Base-by-base conservation (phyloP, 805 yeast species). In the Cyberlindnera maclurae region DNA sequence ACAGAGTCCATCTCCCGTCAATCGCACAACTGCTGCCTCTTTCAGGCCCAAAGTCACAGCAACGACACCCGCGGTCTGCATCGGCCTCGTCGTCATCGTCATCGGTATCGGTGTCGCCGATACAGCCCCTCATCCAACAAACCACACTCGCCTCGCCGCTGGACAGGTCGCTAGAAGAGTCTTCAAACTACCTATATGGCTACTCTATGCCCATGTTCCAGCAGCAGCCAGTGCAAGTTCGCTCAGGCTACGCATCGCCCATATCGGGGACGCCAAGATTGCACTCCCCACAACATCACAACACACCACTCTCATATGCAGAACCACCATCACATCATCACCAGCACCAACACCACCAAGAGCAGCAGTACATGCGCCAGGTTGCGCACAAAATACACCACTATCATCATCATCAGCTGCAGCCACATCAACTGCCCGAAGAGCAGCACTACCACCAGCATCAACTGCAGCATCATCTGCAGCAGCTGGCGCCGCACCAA, bases 21-120 rank as follows among this genome's bases (percentile, higher is more conserved):
- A 43, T 43, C 13, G 33, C 44, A 12, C 42, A 43, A 24, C 16
- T 43, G 16, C 34, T 38, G 15, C 31, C 31, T 29, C 31, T 13
- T 13, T 29, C 16, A n/a, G 17, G 31, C 8, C 31, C 17, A 6
- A 12, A 11, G 5, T 12, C 13, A 16, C 26, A 13, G 24, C 8
- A 6, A 20, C 24, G 8, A 6, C 24, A 20, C n/a, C n/a, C n/a
- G 9, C 12, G 33, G 10, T n/a, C 33, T 8, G 9, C 24, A 8
- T 20, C 24, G 24, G 5, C 8, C 5, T 20, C 24, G 24, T 29
- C 31, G 5, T 13, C 15, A 12, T 13, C 31, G 17, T 13, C 31
- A 17, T 18, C 18, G 8, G 7, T 18, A 13, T 17, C 26, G 26
- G n/a, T n/a, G n/a, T n/a, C n/a, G n/a, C n/a, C n/a, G n/a, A n/a